Evolutionary conservation across 345 rosid species (phyloP).

Genomic region (Syzygium aromaticum): DNA sequence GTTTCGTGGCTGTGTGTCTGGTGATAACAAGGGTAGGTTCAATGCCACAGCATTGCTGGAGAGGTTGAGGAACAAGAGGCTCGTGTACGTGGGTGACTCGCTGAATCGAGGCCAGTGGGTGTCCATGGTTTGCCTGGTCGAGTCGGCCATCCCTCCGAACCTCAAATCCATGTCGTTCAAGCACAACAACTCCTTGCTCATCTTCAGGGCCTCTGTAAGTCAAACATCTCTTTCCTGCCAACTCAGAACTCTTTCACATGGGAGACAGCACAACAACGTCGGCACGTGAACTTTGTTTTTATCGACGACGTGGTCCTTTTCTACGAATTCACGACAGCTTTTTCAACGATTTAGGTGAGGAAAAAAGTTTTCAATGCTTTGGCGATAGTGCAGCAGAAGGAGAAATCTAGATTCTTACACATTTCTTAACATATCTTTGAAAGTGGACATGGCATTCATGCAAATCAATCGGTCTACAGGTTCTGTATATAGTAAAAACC

Average conservation of each 20-base stretch:
- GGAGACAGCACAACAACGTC: neutral
- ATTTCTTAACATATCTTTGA: neutral
- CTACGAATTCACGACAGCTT: neutral
- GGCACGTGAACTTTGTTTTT: neutral
- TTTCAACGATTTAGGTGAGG: neutral
- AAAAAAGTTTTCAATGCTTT: neutral
- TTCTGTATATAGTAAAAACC: neutral
- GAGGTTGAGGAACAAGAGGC: conserved; percentile 81
- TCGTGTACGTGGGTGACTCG: conserved; percentile 88
- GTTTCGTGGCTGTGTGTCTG: neutral
- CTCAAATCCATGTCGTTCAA: conserved; percentile 47
- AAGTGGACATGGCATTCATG: neutral
- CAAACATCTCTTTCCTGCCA: neutral
- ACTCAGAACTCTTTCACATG: neutral
- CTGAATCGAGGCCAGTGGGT: conserved; percentile 91
- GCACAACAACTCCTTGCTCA: conserved; percentile 43
- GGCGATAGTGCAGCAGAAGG: neutral
- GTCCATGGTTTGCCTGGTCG: conserved; percentile 82
- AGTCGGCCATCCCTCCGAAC: conserved; percentile 41
- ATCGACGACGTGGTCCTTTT: neutral
- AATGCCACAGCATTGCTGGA: conserved; percentile 47
- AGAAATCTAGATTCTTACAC: neutral
- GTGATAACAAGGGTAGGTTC: neutral
- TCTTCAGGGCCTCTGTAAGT: neutral
- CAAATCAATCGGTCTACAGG: neutral